Percentiles rank a stretch among this genome's conserved stretches.
Conservation (phyloP, 1,284 basidiomycete genomes). For the Pseudozyma flocculosa region DNA sequence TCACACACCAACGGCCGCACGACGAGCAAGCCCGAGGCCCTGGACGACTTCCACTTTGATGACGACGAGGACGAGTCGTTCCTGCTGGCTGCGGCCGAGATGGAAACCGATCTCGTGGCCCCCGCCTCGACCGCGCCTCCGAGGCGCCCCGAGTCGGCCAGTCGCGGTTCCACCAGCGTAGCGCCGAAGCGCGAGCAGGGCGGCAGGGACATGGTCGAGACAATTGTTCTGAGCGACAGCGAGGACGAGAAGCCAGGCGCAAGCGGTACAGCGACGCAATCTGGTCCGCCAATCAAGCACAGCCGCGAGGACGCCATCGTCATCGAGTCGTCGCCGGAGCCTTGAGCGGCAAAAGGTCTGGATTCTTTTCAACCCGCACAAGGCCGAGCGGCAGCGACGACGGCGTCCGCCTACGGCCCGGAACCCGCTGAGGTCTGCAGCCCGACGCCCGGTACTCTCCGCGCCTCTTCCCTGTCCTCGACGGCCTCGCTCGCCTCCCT, state of each 20-base stretch:
- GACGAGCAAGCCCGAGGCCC: not conserved
- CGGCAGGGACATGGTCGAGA: slow-evolving; percentile 3
- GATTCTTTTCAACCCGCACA: too few species aligned
- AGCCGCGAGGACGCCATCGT: slow-evolving; percentile 22
- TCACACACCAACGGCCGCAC: too few species aligned
- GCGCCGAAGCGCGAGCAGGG: not conserved
- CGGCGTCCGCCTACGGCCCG: too few species aligned
- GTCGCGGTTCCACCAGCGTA: too few species aligned
- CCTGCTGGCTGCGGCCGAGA: slow-evolving; percentile 22
- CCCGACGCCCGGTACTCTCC: slow-evolving; percentile 26
- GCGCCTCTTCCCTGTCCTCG: slow-evolving; percentile 35
- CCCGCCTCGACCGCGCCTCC: too few species aligned
- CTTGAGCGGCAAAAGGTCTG: slow-evolving; percentile 2
- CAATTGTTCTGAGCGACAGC: slow-evolving; percentile 23
- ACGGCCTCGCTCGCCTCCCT: slow-evolving; percentile 27
- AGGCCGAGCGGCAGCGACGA: too few species aligned
- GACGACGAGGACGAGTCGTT: slow-evolving; percentile 21
- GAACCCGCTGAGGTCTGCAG: slow-evolving; percentile 8
- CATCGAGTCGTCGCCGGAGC: slow-evolving; percentile 30
- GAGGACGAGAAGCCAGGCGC: slow-evolving; percentile 15
- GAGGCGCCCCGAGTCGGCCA: too few species aligned
- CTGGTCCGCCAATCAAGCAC: not conserved
- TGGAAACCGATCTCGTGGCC: slow-evolving; percentile 3
- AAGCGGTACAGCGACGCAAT: not conserved
- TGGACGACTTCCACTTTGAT: not conserved